A percentile compares a stretch with the other conserved stretches of the same genome.
phyloP scores from a whole-genome alignment of 2,329 filamentous ascomycete species.

The Septoria linicola region DNA sequence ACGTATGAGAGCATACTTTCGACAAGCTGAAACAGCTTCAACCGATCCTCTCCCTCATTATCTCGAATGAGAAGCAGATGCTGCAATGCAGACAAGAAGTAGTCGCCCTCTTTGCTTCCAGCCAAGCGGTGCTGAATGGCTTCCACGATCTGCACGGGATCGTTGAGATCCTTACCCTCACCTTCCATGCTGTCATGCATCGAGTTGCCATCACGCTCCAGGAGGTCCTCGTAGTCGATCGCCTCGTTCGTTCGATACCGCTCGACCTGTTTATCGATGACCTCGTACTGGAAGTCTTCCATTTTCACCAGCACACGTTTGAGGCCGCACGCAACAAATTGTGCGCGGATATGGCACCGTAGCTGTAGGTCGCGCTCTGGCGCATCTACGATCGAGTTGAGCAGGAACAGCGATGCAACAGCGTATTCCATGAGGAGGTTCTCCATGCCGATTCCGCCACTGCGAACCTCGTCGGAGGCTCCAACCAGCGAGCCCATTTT shows the following conservation, averaged over 20 bases:
- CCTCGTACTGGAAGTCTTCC: constrained; percentile 97
- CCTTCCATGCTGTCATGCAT: constrained; percentile 84
- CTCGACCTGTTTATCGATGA: constrained; percentile 97
- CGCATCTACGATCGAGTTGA: constrained; percentile 95
- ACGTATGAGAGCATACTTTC: constrained; percentile 99
- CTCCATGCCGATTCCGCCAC: constrained; percentile 96
- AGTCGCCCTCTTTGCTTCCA: constrained; percentile 84
- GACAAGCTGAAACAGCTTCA: constrained; percentile 95
- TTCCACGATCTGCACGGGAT: constrained; percentile 89
- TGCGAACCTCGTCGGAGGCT: constrained; percentile 92
- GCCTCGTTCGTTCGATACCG: constrained; percentile 90
- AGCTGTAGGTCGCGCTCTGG: constrained; percentile 85
- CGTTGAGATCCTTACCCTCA: constrained; percentile 86
- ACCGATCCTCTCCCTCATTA: constrained; percentile 84
- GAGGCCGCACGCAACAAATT: constrained; percentile 94
- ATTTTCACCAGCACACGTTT: constrained; percentile 93
- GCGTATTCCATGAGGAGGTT: constrained; percentile 99
- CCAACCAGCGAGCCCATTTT: constrained; percentile 99
- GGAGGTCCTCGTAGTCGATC: constrained; percentile 96
- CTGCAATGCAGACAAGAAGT: constrained; percentile 92
- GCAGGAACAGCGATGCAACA: constrained; percentile 86
- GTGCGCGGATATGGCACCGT: constrained; percentile 88
- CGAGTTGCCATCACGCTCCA: constrained; percentile 86
- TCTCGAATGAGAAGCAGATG: constrained; percentile 90
- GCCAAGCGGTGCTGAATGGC: constrained; percentile 83